A percentile compares a stretch with the other conserved stretches of the same genome.
These are phyloP conservation scores for Aspergillus piperis DNA, from an alignment of 2,329 filamentous ascomycete genomes.

Conservation along the genomic window DNA sequence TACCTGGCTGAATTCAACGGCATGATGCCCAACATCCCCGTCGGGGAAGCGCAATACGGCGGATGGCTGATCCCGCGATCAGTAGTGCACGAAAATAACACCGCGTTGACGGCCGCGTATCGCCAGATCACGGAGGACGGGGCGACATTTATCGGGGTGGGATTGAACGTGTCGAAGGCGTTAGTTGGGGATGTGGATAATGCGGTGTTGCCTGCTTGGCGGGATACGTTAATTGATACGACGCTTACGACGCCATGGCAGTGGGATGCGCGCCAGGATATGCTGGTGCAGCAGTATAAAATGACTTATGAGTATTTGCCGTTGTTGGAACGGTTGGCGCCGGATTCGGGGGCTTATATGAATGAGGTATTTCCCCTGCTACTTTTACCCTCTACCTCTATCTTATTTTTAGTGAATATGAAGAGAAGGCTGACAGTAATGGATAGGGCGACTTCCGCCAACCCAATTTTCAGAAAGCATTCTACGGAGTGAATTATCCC, in stretches of 20 bases:
- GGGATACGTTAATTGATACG: constrained; percentile 45
- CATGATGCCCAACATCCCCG: constrained; percentile 34
- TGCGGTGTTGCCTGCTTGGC: constrained; percentile 46
- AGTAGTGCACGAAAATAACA: constrained; percentile 35
- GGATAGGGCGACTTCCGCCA: constrained; percentile 34
- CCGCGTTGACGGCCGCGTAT: constrained; percentile 33
- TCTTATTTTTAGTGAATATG: too few species aligned
- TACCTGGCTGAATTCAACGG: constrained; percentile 37
- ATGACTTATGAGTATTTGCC: constrained; percentile 46
- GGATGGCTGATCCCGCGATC: constrained; percentile 40
- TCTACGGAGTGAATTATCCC: constrained; percentile 40
- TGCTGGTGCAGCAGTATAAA: constrained; percentile 36
- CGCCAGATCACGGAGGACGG: constrained; percentile 39
- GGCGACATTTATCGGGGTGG: constrained; percentile 39
- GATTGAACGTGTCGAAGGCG: constrained; percentile 41
- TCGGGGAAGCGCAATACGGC: constrained; percentile 43
- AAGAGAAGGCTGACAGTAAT: too few species aligned
- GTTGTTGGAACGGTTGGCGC: constrained; percentile 38
- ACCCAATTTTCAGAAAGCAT: constrained; percentile 42
- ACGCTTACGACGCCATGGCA: constrained; percentile 42
- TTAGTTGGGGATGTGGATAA: constrained; percentile 45
- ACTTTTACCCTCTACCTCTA: too few species aligned
- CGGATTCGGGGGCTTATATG: constrained; percentile 38
- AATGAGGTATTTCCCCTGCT: constrained; percentile 32
- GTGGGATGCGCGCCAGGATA: constrained; percentile 34